A percentile compares a stretch with the other conserved stretches of the same genome.
Evolutionary conservation across 345 rosid genomes (phyloP).

Genomic region (Physaria fendleri): DNA sequence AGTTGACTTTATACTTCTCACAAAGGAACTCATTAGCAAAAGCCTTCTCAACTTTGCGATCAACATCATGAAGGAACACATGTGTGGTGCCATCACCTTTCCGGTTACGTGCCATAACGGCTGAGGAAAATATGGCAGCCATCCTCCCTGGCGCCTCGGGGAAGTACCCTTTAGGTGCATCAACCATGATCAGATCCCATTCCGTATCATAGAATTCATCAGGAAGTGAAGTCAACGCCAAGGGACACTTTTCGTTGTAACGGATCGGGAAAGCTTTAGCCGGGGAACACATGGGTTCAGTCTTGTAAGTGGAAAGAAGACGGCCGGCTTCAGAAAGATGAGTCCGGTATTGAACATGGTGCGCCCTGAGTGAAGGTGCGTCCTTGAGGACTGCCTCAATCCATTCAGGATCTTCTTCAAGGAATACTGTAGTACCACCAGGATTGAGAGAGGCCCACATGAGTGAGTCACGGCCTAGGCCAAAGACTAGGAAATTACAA

Average conservation of each 20-base stretch:
- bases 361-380: constrained; percentile 45
- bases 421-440: constrained; percentile 59
- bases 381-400: constrained; percentile 40
- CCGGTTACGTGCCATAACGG: constrained; percentile 68
- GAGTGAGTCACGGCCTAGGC: constrained; percentile 65
- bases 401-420: constrained; percentile 73
- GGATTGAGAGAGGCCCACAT: constrained; percentile 79
- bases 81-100: constrained; percentile 64
- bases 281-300: constrained; percentile 43
- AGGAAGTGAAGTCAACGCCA: constrained; percentile 64
- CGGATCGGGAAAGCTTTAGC: constrained; percentile 50
- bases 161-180: constrained; percentile 75
- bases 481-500: constrained; percentile 67
- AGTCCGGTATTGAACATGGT: constrained; percentile 62
- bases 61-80: constrained; percentile 60
- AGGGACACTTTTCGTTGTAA: constrained; percentile 40
- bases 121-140: constrained; percentile 79
- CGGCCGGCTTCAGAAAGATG: constrained; percentile 42
- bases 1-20: constrained; percentile 40
- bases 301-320: constrained; percentile 38
- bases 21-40: constrained; percentile 65
- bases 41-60: constrained; percentile 59
- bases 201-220: constrained; percentile 68
- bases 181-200: constrained; percentile 89
- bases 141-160: constrained; percentile 67